A percentile compares a stretch with the other conserved stretches of the same genome.
Conservation (phyloP, 2,329 filamentous ascomycete species). For the Zasmidium citrigriseum region DNA sequence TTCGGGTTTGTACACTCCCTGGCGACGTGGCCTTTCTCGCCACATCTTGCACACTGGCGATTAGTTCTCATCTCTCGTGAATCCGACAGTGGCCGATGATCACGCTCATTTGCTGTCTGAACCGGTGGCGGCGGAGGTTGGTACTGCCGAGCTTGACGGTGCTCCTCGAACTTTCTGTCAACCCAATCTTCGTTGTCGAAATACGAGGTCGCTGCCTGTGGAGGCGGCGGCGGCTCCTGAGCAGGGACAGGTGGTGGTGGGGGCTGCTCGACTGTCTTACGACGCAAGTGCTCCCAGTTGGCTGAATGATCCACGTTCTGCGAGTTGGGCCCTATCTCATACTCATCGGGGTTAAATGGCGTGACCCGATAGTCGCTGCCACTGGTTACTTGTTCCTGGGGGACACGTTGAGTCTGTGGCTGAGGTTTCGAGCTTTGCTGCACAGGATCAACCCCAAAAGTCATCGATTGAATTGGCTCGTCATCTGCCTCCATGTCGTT, state of each 20-base stretch:
- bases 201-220: not conserved
- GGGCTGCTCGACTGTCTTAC: constrained; percentile 3
- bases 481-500: too few species aligned
- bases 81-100: not conserved
- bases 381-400: not conserved
- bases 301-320: constrained; percentile 19
- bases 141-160: constrained; percentile 5
- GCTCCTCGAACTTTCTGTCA: constrained; percentile 12
- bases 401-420: not conserved
- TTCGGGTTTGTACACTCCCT: not conserved
- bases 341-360: constrained; percentile 22
- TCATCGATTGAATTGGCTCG: too few species aligned
- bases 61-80: not conserved
- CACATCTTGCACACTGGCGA: constrained; percentile 12
- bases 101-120: not conserved
- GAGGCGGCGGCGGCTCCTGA: not conserved
- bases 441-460: too few species aligned
- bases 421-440: too few species aligned
- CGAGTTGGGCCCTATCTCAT: not conserved
- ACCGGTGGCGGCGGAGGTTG: not conserved
- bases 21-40: constrained; percentile 9
- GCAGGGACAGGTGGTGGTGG: not conserved
- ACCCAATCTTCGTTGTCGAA: constrained; percentile 12
- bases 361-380: constrained; percentile 23
- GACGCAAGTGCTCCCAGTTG: constrained; percentile 30